Percentiles rank a stretch among this genome's conserved stretches.
These are phyloP conservation scores for Exophiala xenobiotica DNA, from an alignment of 2,329 filamentous ascomycete species.

Conservation along the genomic window DNA sequence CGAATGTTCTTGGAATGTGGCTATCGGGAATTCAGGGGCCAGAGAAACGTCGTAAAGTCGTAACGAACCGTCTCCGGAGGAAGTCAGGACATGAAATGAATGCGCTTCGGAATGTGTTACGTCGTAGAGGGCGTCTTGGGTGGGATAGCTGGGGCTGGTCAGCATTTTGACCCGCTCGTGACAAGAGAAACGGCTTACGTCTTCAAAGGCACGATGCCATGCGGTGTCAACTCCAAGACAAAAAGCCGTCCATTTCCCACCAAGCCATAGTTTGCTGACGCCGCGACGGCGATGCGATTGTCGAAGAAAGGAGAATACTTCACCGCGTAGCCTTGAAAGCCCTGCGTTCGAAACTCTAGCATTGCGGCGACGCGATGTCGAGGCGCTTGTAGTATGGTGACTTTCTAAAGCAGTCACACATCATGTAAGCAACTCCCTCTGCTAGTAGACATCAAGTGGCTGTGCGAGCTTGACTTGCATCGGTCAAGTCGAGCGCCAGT, in stretches of 20 bases:
- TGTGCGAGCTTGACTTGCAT: too few species aligned
- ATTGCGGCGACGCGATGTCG: conserved; percentile 52
- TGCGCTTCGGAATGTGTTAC: conserved; percentile 93
- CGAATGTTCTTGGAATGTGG: conserved; percentile 90
- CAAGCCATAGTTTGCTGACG: conserved; percentile 93
- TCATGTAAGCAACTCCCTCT: too few species aligned
- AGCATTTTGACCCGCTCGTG: conserved; percentile 4
- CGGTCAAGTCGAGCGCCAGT: too few species aligned
- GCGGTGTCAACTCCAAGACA: conserved; percentile 75
- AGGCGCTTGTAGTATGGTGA: background rate
- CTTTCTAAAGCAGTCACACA: conserved; percentile 8
- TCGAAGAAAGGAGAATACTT: conserved; percentile 99
- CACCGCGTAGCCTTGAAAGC: conserved; percentile 93
- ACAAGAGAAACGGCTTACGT: conserved; percentile 52
- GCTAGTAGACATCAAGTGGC: too few species aligned
- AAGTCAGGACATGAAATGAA: conserved; percentile 87
- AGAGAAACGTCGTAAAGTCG: conserved; percentile 89
- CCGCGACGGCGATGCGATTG: conserved; percentile 83
- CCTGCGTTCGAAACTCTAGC: conserved; percentile 91
- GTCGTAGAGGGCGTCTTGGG: conserved; percentile 95
- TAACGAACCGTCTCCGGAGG: conserved; percentile 88
- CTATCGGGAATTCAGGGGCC: conserved; percentile 74
- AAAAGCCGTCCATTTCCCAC: conserved; percentile 93
- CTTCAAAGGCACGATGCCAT: conserved; percentile 82
- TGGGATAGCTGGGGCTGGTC: conserved; percentile 72